Evolutionary conservation across 2,329 filamentous ascomycete species (phyloP), one percentile per base, ranked within the genome.

Genomic region (Coniosporium tulheliwenetii): DNA sequence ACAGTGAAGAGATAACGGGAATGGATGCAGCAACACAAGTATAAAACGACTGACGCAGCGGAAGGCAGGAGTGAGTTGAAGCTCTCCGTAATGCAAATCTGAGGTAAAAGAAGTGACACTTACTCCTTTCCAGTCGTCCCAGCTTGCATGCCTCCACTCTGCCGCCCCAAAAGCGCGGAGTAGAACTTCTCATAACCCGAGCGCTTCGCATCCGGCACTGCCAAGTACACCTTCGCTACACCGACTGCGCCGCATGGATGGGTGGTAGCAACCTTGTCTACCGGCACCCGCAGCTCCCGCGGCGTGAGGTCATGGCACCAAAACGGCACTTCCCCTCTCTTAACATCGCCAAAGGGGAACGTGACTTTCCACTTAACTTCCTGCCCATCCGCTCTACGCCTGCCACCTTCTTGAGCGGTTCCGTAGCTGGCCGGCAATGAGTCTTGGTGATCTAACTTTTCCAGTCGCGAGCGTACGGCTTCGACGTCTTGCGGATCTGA

Each of bases 291-390:
- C 2, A 73, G 52, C n/a, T 58, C 47, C 5, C 78, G 56, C 2
- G 66, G 58, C 2, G 77, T 81, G 10, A 72, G 57, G 52, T 83
- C 79, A 37, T 81, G 65, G 49, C 75, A 79, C 65, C 71, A 82
- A 48, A 82, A 82, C 0, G 78, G 79, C 9, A 77, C 51, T 10
- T 59, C 58, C 0, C 77, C 75, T 0, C 70, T 59, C 8, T 60
- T 56, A 1, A 62, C 52, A 7, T 26, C 19, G 10, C 59, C 58
- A 0, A 61, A 54, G 0, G 66, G 64, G 13, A 67, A 67, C 0
- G 73, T 71, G 16, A 76, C 67, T 16, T 69, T 64, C 76, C 78
- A 83, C 43, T 71, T 62, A 29, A 81, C 54, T 30, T 70, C 64
- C 1, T 61, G 58, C 0, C 75, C 75, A 51, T 79, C 74, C 0